phyloP scores from a whole-genome alignment of 1,284 basidiomycete species.

The Tilletia setariae region DNA sequence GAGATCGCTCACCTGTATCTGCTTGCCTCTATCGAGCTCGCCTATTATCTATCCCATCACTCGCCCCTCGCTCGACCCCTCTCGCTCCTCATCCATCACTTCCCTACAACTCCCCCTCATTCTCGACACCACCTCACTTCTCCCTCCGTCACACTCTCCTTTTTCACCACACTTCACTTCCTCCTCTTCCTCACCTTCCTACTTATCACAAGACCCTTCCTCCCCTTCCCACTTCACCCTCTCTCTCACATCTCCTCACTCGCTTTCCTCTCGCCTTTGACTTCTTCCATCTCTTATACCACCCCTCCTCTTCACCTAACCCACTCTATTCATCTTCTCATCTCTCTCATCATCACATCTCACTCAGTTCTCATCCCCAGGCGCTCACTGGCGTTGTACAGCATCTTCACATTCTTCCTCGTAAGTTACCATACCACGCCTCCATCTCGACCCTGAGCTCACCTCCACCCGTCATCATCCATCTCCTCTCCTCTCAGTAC shows the following conservation, averaged over 20 bases:
- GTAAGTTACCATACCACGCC: background rate
- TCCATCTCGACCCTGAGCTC: background rate
- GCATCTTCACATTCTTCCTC: slow-evolving; percentile 16
- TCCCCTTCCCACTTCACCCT: background rate
- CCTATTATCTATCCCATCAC: too few relatives aligned
- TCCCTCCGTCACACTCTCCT: background rate
- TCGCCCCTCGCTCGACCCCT: too few relatives aligned
- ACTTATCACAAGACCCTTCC: too few relatives aligned
- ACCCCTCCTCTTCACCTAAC: background rate
- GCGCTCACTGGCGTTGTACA: slow-evolving; percentile 11
- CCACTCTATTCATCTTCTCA: background rate
- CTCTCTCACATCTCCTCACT: background rate
- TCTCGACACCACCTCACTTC: too few relatives aligned
- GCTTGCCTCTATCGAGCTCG: too few relatives aligned
- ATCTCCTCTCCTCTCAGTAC: background rate
- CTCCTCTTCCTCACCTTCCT: too few relatives aligned
- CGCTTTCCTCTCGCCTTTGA: background rate
- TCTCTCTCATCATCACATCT: background rate
- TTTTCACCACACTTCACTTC: background rate
- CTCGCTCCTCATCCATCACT: too few relatives aligned
- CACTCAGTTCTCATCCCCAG: background rate
- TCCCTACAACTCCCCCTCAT: too few relatives aligned
- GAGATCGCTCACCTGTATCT: too few relatives aligned
- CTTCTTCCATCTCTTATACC: background rate
- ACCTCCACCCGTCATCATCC: background rate